phyloP scores from a whole-genome alignment of 805 yeast genomes.

The Cephaloascus fragrans region DNA sequence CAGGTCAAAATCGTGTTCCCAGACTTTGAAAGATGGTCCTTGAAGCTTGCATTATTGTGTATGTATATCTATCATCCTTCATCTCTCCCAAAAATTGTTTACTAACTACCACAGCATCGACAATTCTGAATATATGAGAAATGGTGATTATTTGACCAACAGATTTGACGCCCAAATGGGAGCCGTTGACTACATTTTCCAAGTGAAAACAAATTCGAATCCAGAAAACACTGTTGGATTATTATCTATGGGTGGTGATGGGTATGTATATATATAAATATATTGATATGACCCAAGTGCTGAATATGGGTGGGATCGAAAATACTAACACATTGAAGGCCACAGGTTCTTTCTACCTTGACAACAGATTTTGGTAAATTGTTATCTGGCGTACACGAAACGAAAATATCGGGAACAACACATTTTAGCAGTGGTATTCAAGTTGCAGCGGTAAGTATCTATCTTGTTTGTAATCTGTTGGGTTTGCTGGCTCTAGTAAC shows the following conservation, averaged over 20 bases:
- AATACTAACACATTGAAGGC: constrained; percentile 30
- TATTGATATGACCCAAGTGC: not conserved
- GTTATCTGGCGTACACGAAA: constrained; percentile 74
- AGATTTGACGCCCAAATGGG: constrained; percentile 90
- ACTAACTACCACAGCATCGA: constrained; percentile 41
- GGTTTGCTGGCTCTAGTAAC: no score
- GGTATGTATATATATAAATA: not conserved
- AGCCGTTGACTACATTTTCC: constrained; percentile 79
- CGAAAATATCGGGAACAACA: constrained; percentile 53
- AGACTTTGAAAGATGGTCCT: constrained; percentile 86
- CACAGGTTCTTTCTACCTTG: constrained; percentile 80
- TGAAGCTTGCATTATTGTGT: constrained; percentile 91
- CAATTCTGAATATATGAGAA: constrained; percentile 92
- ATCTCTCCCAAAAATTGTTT: not conserved
- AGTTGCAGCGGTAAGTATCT: constrained; percentile 51
- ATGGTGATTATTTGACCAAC: constrained; percentile 86
- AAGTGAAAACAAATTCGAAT: constrained; percentile 75
- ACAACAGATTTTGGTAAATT: constrained; percentile 84
- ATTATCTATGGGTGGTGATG: constrained; percentile 73
- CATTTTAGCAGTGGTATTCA: constrained; percentile 80
- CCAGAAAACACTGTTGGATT: constrained; percentile 94
- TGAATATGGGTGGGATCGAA: not conserved
- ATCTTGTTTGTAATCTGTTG: no score
- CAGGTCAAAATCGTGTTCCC: no score
- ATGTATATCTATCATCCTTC: constrained; percentile 6